Evolutionary conservation across 2,329 filamentous ascomycete genomes (phyloP).

Genomic region (Paecilomyces variotii): DNA sequence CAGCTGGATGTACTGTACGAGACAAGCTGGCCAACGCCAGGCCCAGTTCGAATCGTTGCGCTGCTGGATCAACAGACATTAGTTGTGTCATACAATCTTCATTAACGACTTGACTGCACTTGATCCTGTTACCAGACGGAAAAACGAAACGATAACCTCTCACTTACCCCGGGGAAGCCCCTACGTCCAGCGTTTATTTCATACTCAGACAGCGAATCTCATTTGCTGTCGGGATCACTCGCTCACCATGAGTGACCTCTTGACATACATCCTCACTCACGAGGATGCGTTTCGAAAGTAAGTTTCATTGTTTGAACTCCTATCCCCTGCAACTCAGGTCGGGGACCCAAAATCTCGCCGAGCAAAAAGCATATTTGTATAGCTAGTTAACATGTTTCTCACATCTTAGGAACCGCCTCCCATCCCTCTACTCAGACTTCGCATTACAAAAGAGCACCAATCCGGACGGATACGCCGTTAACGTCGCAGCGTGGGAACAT

Average conservation of each 20-base stretch:
- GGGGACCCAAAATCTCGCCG: not conserved
- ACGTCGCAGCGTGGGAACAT: conserved; percentile 69
- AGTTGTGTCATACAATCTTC: not conserved
- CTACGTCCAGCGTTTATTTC: not conserved
- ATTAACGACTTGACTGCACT: not conserved
- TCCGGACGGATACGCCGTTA: conserved; percentile 76
- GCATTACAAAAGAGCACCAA: conserved; percentile 65
- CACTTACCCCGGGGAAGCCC: not conserved
- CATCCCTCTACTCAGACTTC: conserved; percentile 86
- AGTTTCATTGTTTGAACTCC: conserved; percentile 16
- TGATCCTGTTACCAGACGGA: not conserved
- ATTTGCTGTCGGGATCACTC: not conserved
- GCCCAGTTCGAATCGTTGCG: not conserved
- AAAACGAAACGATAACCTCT: not conserved
- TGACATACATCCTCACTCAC: conserved; percentile 56
- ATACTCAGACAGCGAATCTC: not conserved
- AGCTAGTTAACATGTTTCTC: conserved; percentile 8
- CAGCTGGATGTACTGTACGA: not conserved
- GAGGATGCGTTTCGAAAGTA: conserved; percentile 53
- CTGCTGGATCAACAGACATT: not conserved
- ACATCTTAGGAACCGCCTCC: conserved; percentile 57
- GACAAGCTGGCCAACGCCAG: not conserved
- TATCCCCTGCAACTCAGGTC: not conserved
- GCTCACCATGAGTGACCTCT: conserved; percentile 48
- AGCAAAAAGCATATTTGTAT: not conserved